A percentile compares a stretch with the other conserved stretches of the same genome.
Evolutionary conservation across 345 rosid genomes (phyloP).

Genomic region (Aquilaria sinensis): DNA sequence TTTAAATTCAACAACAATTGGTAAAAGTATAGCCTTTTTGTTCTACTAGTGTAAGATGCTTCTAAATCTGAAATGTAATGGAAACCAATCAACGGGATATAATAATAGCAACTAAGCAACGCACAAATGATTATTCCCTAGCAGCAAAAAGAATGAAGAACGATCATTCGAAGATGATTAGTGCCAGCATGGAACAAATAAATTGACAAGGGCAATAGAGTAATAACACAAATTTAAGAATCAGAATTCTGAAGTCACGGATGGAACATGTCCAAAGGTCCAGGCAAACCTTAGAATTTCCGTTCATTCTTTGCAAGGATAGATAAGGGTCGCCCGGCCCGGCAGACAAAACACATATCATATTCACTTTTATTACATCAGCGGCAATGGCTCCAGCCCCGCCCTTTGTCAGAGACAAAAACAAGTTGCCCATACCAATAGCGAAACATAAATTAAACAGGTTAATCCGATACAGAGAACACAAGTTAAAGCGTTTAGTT

Average conservation of each 20-base stretch:
- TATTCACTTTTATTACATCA: conserved; percentile 3
- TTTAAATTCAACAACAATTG: too few species aligned
- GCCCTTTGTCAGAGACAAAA: conserved; percentile 12
- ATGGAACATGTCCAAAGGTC: conserved; percentile 21
- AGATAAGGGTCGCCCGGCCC: neutral
- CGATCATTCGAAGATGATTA: too few species aligned
- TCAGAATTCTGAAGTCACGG: conserved; percentile 13
- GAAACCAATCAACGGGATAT: too few species aligned
- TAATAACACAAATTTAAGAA: conserved; percentile 15
- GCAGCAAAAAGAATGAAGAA: too few species aligned
- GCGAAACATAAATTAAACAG: neutral
- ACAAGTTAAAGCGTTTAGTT: neutral
- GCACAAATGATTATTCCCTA: too few species aligned
- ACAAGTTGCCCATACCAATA: conserved; percentile 4
- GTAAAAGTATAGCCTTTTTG: too few species aligned
- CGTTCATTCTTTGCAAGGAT: neutral
- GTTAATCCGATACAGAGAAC: conserved; percentile 9
- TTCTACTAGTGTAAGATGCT: too few species aligned
- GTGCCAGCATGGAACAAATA: neutral
- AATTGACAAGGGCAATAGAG: conserved; percentile 24
- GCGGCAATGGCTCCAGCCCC: neutral
- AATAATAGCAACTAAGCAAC: too few species aligned
- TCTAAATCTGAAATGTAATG: too few species aligned
- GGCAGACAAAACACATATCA: neutral
- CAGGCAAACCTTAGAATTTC: conserved; percentile 9